Conservation (phyloP, 129 eudicot species). For the Smallanthus sonchifolius region DNA sequence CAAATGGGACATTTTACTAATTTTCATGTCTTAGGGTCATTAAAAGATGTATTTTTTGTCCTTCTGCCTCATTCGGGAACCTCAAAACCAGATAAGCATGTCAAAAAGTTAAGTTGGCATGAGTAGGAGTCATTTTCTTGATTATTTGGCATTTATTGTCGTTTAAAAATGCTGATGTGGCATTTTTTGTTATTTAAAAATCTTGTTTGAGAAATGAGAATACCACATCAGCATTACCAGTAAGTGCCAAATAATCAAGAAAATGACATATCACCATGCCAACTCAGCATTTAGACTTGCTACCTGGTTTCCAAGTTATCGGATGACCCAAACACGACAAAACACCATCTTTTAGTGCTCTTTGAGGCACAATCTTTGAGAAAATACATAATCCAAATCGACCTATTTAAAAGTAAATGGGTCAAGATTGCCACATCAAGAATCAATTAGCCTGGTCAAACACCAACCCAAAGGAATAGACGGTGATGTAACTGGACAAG, state of each 20-base stretch:
- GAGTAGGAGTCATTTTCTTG: neutral
- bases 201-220: neutral
- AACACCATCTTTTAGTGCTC: neutral
- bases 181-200: neutral
- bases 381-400: neutral
- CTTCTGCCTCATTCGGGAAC: neutral
- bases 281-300: neutral
- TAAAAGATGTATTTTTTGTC: neutral
- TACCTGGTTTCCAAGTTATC: neutral
- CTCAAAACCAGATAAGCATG: neutral
- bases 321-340: neutral
- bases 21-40: neutral
- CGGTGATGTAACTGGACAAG: neutral
- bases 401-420: neutral
- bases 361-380: neutral
- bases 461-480: neutral
- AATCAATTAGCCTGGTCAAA: neutral
- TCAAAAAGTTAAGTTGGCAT: neutral
- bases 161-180: neutral
- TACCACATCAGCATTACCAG: neutral
- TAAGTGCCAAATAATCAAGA: slow-evolving; percentile 1
- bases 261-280: neutral
- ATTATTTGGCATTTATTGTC: neutral
- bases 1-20: neutral
- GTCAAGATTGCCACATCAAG: neutral